phyloP scores from a whole-genome alignment of 2,329 filamentous ascomycete genomes.

The Hymenoscyphus scutula region DNA sequence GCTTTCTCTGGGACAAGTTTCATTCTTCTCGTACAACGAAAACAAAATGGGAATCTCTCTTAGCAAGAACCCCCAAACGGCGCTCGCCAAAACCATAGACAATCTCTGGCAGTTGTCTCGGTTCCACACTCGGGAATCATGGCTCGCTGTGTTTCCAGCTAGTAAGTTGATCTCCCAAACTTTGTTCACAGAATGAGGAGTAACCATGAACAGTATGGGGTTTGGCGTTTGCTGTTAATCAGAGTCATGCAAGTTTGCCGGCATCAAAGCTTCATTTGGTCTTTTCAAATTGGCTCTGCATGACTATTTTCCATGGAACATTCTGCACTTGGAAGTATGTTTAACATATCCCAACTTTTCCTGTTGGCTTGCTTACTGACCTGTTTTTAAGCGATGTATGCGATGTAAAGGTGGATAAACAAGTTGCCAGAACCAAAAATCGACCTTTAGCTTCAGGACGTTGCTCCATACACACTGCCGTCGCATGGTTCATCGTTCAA shows the following conservation, averaged over 20 bases:
- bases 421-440: slow-evolving; percentile 6
- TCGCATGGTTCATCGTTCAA: neutral
- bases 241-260: neutral
- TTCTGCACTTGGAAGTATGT: slow-evolving; percentile 6
- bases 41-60: slow-evolving; percentile 5
- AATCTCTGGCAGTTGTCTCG: slow-evolving; percentile 7
- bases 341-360: neutral
- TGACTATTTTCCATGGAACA: slow-evolving; percentile 3
- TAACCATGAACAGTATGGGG: neutral
- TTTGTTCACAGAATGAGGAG: neutral
- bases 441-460: slow-evolving; percentile 7
- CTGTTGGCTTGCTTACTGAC: neutral
- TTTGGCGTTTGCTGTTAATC: slow-evolving; percentile 4
- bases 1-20: neutral
- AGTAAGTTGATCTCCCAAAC: neutral
- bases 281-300: slow-evolving; percentile 2
- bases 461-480: neutral
- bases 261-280: neutral
- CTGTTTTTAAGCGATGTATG: neutral
- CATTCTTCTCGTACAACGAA: slow-evolving; percentile 1
- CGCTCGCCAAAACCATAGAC: neutral
- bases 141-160: slow-evolving; percentile 7
- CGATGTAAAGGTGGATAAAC: slow-evolving; percentile 1
- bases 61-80: neutral
- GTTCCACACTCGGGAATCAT: slow-evolving; percentile 7